Percentiles rank a stretch among this genome's conserved stretches.
Evolutionary conservation across 2,329 filamentous ascomycete genomes (phyloP).

Genomic region (Neocucurbitaria cava): DNA sequence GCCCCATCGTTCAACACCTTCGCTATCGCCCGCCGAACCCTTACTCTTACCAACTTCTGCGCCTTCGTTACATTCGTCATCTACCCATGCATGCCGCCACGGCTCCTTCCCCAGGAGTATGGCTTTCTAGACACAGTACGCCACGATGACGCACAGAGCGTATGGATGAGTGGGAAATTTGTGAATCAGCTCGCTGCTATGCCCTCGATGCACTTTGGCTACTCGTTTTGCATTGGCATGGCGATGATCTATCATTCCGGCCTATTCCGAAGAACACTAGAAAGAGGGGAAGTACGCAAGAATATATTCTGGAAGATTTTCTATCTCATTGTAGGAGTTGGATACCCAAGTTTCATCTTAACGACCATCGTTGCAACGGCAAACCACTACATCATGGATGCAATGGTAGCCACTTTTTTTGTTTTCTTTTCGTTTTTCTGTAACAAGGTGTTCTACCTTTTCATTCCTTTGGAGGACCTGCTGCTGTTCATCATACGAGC

Average conservation of each 20-base stretch:
- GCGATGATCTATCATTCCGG: conserved; percentile 63
- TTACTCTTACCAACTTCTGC: conserved; percentile 61
- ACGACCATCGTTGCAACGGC: conserved; percentile 67
- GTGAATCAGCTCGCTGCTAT: conserved; percentile 57
- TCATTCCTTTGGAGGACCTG: conserved; percentile 60
- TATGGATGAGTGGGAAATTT: conserved; percentile 56
- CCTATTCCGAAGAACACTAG: conserved; percentile 52
- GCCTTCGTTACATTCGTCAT: conserved; percentile 61
- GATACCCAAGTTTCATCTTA: conserved; percentile 62
- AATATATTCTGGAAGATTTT: conserved; percentile 51
- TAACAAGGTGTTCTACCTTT: conserved; percentile 59
- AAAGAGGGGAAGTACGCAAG: conserved; percentile 53
- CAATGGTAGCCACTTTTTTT: conserved; percentile 58
- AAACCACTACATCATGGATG: conserved; percentile 68
- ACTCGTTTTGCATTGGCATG: conserved; percentile 61
- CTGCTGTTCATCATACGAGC: conserved; percentile 57
- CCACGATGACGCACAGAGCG: conserved; percentile 55
- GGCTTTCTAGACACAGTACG: conserved; percentile 57
- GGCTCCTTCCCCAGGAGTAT: conserved; percentile 54
- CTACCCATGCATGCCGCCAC: conserved; percentile 62
- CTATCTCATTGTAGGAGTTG: conserved; percentile 56
- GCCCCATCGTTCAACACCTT: conserved; percentile 59
- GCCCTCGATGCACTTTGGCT: conserved; percentile 63
- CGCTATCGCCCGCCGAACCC: conserved; percentile 53
- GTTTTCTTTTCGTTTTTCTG: conserved; percentile 56